Conservation (phyloP, 495 filamentous ascomycete genomes). For the Xylaria flabelliformis region DNA sequence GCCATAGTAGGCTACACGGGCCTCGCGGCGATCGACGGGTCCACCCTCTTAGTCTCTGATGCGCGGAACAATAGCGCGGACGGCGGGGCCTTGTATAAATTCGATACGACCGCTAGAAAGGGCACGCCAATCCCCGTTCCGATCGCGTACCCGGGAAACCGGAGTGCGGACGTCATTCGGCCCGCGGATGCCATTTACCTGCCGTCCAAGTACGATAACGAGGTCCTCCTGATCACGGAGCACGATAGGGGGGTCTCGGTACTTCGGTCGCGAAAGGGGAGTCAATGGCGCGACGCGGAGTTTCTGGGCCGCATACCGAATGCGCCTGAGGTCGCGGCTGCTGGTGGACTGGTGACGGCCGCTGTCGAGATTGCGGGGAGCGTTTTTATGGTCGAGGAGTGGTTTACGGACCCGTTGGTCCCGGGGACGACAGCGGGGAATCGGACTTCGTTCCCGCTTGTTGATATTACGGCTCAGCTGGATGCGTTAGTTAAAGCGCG, state of each 20-base stretch:
- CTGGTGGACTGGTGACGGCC: slow-evolving; percentile 31
- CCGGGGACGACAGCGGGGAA: slow-evolving; percentile 38
- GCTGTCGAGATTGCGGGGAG: slow-evolving; percentile 41
- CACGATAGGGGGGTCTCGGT: slow-evolving; percentile 42
- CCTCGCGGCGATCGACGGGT: slow-evolving; percentile 36
- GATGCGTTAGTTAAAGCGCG: slow-evolving; percentile 15
- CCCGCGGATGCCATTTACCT: slow-evolving; percentile 45
- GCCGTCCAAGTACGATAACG: slow-evolving; percentile 44
- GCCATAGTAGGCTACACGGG: slow-evolving; percentile 38
- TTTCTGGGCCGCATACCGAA: slow-evolving; percentile 42
- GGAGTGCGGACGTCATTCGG: slow-evolving; percentile 18
- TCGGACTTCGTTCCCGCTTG: slow-evolving; percentile 38
- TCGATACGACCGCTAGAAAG: slow-evolving; percentile 36
- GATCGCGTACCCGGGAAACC: slow-evolving; percentile 5
- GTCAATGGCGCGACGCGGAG: slow-evolving; percentile 43
- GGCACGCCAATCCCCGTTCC: slow-evolving; percentile 38
- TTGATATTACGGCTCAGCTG: slow-evolving; percentile 37
- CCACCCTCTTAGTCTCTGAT: slow-evolving; percentile 39
- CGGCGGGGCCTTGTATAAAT: slow-evolving; percentile 39
- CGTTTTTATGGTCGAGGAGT: slow-evolving; percentile 37
- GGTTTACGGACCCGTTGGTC: slow-evolving; percentile 38
- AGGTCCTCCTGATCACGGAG: slow-evolving; percentile 41
- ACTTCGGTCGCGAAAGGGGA: slow-evolving; percentile 39
- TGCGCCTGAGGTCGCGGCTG: slow-evolving; percentile 27
- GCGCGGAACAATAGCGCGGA: slow-evolving; percentile 32